Percentiles rank a stretch among this genome's conserved stretches.
Conservation (phyloP, 75 land plant genomes). For the Cryptomeria japonica region DNA sequence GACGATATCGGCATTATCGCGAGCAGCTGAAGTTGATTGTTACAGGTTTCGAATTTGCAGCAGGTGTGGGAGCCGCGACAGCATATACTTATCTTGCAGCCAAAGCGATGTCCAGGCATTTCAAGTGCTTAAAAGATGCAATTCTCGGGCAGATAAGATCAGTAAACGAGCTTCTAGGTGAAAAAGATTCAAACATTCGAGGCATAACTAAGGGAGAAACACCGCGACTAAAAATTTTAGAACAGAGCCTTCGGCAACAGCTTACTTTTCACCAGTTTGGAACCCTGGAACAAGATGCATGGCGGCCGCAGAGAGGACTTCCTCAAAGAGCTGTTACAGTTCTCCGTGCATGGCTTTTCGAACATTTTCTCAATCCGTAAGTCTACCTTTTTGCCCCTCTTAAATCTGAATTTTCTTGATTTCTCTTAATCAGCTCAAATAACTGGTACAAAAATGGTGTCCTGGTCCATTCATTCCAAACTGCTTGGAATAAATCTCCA, state of each 20-base stretch:
- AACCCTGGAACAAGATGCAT: conserved; percentile 68
- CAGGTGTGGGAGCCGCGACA: conserved; percentile 63
- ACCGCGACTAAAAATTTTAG: conserved; percentile 69
- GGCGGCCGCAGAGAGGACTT: conserved; percentile 96
- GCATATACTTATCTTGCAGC: conserved; percentile 65
- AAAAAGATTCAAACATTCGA: conserved; percentile 52
- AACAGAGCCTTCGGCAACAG: conserved; percentile 76
- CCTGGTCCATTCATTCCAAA: background rate
- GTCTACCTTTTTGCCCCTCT: background rate
- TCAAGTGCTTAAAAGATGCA: conserved; percentile 76
- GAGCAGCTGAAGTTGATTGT: conserved; percentile 69
- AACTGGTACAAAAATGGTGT: background rate
- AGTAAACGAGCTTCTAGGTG: conserved; percentile 67
- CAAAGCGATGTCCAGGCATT: conserved; percentile 84
- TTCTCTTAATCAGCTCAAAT: background rate
- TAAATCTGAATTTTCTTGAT: background rate
- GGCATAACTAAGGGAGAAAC: conserved; percentile 68
- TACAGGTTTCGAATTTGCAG: conserved; percentile 58
- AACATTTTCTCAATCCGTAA: conserved; percentile 99
- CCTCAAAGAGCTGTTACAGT: conserved; percentile 93
- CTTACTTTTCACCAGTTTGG: conserved; percentile 66
- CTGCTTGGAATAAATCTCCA: background rate
- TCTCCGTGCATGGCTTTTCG: conserved; percentile 96
- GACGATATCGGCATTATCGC: conserved; percentile 69
- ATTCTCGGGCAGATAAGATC: conserved; percentile 43